Evolutionary conservation across 177 flowering plant species (phyloP).

Genomic region (Telopea speciosissima): DNA sequence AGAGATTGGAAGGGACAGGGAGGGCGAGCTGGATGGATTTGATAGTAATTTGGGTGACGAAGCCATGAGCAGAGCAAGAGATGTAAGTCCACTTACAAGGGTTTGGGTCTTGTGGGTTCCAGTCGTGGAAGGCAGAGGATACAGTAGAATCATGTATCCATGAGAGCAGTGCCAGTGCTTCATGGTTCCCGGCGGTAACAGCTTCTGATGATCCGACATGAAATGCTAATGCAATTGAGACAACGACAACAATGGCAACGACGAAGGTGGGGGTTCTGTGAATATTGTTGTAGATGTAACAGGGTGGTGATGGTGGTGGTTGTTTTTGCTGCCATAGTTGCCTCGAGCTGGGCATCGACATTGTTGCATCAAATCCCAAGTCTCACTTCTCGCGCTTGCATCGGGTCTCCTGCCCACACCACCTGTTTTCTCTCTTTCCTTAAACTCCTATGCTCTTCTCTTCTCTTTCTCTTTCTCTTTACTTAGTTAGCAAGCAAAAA

Average conservation of each 20-base stretch:
- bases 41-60: no score
- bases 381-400: slow-evolving; percentile 42
- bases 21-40: slow-evolving; percentile 40
- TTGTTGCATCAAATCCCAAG: slow-evolving; percentile 59
- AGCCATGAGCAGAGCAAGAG: slow-evolving; percentile 41
- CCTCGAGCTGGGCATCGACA: no score
- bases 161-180: slow-evolving; percentile 41
- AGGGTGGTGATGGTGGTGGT: no score
- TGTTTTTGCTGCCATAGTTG: slow-evolving; percentile 4
- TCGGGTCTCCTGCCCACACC: slow-evolving; percentile 43
- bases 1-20: slow-evolving; percentile 54
- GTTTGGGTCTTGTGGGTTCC: slow-evolving; percentile 46
- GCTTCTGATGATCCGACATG: background rate
- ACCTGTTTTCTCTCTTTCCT: slow-evolving; percentile 3
- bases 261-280: background rate
- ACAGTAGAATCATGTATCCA: slow-evolving; percentile 41
- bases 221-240: background rate
- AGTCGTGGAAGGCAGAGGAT: slow-evolving; percentile 29
- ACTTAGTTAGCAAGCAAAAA: slow-evolving; percentile 18
- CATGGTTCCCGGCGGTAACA: slow-evolving; percentile 34
- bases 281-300: slow-evolving; percentile 16
- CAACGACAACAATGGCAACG: background rate
- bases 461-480: background rate
- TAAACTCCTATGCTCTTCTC: slow-evolving; percentile 6
- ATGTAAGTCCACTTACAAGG: slow-evolving; percentile 77